Conservation (phyloP, 2,329 filamentous ascomycete genomes). For the Lachnellula occidentalis region DNA sequence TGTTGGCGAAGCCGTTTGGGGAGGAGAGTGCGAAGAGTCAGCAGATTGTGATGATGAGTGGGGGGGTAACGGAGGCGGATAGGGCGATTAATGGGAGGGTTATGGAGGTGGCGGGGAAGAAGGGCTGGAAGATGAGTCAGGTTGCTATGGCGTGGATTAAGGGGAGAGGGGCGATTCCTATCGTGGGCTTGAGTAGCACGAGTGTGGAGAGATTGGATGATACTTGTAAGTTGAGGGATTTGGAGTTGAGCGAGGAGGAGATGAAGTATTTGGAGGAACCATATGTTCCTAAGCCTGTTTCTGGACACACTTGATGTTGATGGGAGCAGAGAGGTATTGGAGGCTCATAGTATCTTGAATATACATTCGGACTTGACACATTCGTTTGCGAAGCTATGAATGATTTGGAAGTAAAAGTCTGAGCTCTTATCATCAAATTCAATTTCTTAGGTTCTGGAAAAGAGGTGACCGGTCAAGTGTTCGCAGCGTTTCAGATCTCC, state of each 20-base stretch:
- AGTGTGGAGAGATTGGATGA: constrained; percentile 47
- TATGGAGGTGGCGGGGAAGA: constrained; percentile 49
- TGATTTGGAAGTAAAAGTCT: too few relatives aligned
- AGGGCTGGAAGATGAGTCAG: constrained; percentile 50
- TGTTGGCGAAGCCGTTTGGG: constrained; percentile 5
- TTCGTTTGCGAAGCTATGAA: too few relatives aligned
- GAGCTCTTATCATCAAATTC: too few relatives aligned
- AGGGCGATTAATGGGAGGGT: constrained; percentile 47
- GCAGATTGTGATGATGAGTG: constrained; percentile 21
- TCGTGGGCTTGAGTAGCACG: constrained; percentile 40
- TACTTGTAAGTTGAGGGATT: constrained; percentile 35
- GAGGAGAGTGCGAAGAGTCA: not conserved
- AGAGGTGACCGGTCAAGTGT: too few relatives aligned
- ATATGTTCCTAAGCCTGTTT: constrained; percentile 40
- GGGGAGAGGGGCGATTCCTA: constrained; percentile 38
- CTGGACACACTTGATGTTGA: constrained; percentile 19
- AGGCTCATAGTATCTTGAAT: not conserved
- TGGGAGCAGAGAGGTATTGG: not conserved
- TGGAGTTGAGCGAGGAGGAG: constrained; percentile 43
- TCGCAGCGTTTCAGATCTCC: too few relatives aligned
- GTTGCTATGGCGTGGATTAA: constrained; percentile 50
- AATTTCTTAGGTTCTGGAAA: too few relatives aligned
- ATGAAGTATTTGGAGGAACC: constrained; percentile 46
- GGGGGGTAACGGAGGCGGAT: constrained; percentile 38
- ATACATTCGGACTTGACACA: too few relatives aligned